A percentile compares a stretch with the other conserved stretches of the same genome.
These are phyloP conservation scores for Gloeostereum incarnatum DNA, from an alignment of 768 basidiomycete species.

Conservation along the genomic window DNA sequence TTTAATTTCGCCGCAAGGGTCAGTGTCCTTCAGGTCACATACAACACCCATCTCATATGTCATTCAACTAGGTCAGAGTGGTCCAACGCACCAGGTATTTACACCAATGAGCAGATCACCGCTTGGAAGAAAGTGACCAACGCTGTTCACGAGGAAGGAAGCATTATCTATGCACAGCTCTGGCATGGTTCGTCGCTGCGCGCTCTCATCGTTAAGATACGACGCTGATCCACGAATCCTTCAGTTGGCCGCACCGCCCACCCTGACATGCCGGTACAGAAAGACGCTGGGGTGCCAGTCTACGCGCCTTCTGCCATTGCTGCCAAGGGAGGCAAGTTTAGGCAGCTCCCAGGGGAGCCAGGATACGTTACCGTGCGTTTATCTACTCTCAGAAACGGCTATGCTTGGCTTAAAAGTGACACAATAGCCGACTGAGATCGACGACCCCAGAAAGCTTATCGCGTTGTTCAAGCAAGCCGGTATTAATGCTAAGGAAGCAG, in stretches of 20 bases:
- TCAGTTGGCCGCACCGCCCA: slow-evolving; percentile 16
- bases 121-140: slow-evolving; percentile 29
- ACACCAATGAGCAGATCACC: slow-evolving; percentile 22
- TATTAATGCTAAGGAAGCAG: slow-evolving; percentile 21
- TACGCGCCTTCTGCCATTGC: slow-evolving; percentile 17
- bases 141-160: slow-evolving; percentile 28
- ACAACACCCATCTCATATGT: not conserved
- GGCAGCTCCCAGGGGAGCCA: slow-evolving; percentile 14
- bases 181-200: slow-evolving; percentile 15
- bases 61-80: slow-evolving; percentile 20
- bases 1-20: slow-evolving; percentile 22
- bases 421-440: slow-evolving; percentile 15
- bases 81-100: slow-evolving; percentile 27
- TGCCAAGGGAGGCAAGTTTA: slow-evolving; percentile 19
- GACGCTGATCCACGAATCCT: not conserved
- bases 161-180: slow-evolving; percentile 25
- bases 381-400: not conserved
- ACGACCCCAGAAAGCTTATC: slow-evolving; percentile 20
- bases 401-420: not conserved
- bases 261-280: slow-evolving; percentile 18
- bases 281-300: slow-evolving; percentile 15
- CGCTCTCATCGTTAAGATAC: not conserved
- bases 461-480: slow-evolving; percentile 21
- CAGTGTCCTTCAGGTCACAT: not conserved
- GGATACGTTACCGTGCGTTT: slow-evolving; percentile 18